Evolutionary conservation across 1,284 basidiomycete species (phyloP).

Genomic region (Cutaneotrichosporon sp.): DNA sequence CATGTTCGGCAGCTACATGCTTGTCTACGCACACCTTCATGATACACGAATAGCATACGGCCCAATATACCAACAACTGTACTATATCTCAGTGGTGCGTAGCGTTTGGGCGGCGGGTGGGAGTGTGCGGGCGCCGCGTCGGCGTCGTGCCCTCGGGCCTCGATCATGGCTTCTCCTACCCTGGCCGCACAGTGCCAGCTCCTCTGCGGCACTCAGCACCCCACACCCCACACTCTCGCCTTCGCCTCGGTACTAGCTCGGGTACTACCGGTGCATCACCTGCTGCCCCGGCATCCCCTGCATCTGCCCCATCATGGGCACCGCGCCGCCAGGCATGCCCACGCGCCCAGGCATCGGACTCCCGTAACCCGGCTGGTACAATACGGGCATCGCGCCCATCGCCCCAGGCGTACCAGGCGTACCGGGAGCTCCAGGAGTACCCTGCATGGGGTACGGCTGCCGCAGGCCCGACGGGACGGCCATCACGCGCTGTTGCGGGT

Average conservation of each 20-base stretch:
- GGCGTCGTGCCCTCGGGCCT: too few relatives aligned
- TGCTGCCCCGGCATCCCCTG: constrained; percentile 10
- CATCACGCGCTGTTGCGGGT: constrained; percentile 1
- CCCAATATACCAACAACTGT: not conserved
- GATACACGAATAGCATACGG: not conserved
- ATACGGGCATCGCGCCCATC: not conserved
- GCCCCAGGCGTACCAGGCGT: not conserved
- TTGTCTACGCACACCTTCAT: not conserved
- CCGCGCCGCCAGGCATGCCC: constrained; percentile 1
- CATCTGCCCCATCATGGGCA: constrained; percentile 6
- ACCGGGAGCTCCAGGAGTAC: not conserved
- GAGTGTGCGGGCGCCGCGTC: too few relatives aligned
- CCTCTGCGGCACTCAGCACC: not conserved
- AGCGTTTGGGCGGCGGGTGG: too few relatives aligned
- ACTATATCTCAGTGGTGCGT: not conserved
- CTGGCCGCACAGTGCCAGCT: not conserved
- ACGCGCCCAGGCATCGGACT: not conserved
- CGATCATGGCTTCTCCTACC: not conserved
- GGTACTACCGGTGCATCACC: constrained; percentile 11
- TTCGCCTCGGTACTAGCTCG: not conserved
- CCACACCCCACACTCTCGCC: too few relatives aligned
- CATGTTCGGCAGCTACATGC: too few relatives aligned
- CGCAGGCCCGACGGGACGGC: constrained; percentile 1
- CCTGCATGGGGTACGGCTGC: constrained; percentile 1
- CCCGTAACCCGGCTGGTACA: constrained; percentile 3